Percentiles rank a stretch among this genome's conserved stretches.
phyloP scores from a whole-genome alignment of 208 protist genomes.

The Crithidia bombi region DNA sequence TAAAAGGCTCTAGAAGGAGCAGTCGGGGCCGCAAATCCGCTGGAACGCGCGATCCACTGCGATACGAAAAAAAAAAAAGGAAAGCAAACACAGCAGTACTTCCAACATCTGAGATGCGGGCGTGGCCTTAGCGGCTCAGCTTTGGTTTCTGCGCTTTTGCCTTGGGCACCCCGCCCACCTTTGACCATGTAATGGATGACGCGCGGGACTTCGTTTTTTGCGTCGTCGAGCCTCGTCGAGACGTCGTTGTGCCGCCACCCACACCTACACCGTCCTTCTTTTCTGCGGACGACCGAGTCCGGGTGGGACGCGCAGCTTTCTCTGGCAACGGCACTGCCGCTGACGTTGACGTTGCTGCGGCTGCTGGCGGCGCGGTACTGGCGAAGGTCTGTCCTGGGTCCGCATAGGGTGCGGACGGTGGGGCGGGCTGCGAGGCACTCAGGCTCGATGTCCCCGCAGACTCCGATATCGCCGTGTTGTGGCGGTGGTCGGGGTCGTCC shows the following conservation, averaged over 20 bases:
- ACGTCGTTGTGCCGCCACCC: background rate
- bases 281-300: constrained; percentile 6
- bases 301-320: background rate
- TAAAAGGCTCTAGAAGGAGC: too few species aligned
- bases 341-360: background rate
- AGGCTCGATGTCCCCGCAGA: background rate
- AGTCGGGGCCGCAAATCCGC: too few species aligned
- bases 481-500: background rate
- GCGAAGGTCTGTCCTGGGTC: background rate
- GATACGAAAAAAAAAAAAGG: too few species aligned
- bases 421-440: constrained; percentile 1
- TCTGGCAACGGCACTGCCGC: background rate
- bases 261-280: background rate
- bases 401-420: background rate
- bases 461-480: background rate
- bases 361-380: background rate
- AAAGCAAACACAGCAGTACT: background rate
- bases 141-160: constrained; percentile 18
- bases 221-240: constrained; percentile 7
- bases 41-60: too few species aligned
- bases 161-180: constrained; percentile 4
- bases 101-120: background rate
- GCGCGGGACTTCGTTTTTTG: constrained; percentile 11
- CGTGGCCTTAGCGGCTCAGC: constrained; percentile 11
- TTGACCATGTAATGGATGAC: constrained; percentile 3